phyloP scores from a whole-genome alignment of 192 early-diverging fungal species.

The Podila verticillata region DNA sequence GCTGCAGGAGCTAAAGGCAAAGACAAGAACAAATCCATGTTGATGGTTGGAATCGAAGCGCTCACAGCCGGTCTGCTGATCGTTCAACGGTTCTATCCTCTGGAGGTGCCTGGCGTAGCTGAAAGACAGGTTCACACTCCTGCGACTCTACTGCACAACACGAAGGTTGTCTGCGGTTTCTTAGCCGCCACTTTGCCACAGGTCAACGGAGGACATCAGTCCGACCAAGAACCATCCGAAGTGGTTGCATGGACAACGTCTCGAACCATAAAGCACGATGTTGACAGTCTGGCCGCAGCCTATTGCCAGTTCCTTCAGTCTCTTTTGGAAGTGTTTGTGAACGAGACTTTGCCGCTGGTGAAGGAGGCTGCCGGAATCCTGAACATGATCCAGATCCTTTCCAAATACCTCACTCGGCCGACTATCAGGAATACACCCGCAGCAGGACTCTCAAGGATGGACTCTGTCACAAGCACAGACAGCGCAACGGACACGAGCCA shows the following conservation, averaged over 20 bases:
- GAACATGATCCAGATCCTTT: slow-evolving; percentile 52
- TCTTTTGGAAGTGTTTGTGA: slow-evolving; percentile 46
- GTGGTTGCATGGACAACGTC: slow-evolving; percentile 49
- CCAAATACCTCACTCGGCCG: slow-evolving; percentile 25
- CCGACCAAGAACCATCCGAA: slow-evolving; percentile 22
- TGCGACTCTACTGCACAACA: not conserved
- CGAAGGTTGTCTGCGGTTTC: slow-evolving; percentile 27
- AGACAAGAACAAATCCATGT: slow-evolving; percentile 41
- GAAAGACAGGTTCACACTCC: no score
- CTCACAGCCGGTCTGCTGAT: slow-evolving; percentile 34
- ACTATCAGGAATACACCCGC: not conserved
- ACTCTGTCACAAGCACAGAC: not conserved
- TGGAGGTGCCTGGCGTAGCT: not conserved
- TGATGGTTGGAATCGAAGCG: slow-evolving; percentile 50
- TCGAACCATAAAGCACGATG: slow-evolving; percentile 20
- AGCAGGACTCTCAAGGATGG: slow-evolving; percentile 1
- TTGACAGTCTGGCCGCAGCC: slow-evolving; percentile 37
- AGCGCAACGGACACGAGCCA: slow-evolving; percentile 1
- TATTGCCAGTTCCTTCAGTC: slow-evolving; percentile 39
- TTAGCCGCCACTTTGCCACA: slow-evolving; percentile 37
- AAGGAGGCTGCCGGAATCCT: slow-evolving; percentile 57
- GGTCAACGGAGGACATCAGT: slow-evolving; percentile 33
- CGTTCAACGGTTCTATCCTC: slow-evolving; percentile 29
- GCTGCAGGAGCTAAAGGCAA: slow-evolving; percentile 47
- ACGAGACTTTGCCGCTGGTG: slow-evolving; percentile 50